phyloP scores from a whole-genome alignment of 2,329 filamentous ascomycete genomes.

The Alternaria longipes region DNA sequence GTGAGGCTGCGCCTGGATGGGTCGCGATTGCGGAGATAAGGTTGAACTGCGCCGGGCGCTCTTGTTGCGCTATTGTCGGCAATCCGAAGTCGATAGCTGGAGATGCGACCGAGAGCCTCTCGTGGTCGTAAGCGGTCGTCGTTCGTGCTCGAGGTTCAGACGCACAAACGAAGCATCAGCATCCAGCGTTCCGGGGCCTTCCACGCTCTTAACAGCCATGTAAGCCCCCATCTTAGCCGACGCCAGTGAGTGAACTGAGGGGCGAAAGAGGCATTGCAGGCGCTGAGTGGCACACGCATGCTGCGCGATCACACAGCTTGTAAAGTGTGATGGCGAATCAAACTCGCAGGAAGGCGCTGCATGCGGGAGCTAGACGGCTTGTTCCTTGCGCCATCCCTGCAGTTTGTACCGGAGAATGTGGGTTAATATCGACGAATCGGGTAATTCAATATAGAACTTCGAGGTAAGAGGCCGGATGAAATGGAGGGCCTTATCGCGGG shows the following conservation, averaged over 20 bases:
- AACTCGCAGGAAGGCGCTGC: slow-evolving; percentile 11
- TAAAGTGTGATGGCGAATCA: slow-evolving; percentile 38
- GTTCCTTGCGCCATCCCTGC: slow-evolving; percentile 28
- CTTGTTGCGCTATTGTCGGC: slow-evolving; percentile 5
- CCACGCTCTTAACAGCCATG: slow-evolving; percentile 34
- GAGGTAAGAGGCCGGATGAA: slow-evolving; percentile 12
- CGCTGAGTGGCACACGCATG: slow-evolving; percentile 45
- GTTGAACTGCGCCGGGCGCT: neutral
- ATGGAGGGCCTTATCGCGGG: slow-evolving; percentile 6
- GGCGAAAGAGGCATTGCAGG: slow-evolving; percentile 37
- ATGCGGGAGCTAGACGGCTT: slow-evolving; percentile 27
- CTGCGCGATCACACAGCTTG: slow-evolving; percentile 42
- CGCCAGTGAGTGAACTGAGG: slow-evolving; percentile 27
- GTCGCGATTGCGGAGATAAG: slow-evolving; percentile 12
- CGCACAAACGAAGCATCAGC: slow-evolving; percentile 16
- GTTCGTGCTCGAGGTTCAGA: slow-evolving; percentile 11
- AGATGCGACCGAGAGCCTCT: slow-evolving; percentile 11
- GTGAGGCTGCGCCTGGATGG: slow-evolving; percentile 13
- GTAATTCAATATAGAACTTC: slow-evolving; percentile 25
- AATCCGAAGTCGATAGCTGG: neutral
- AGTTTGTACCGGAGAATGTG: slow-evolving; percentile 13
- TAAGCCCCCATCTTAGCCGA: slow-evolving; percentile 29
- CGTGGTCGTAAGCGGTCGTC: slow-evolving; percentile 21
- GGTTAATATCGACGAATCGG: slow-evolving; percentile 25
- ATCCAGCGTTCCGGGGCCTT: slow-evolving; percentile 25